These are phyloP conservation scores for Beauveria brongniartii DNA, from an alignment of 2,329 filamentous ascomycete genomes.

Conservation along the genomic window DNA sequence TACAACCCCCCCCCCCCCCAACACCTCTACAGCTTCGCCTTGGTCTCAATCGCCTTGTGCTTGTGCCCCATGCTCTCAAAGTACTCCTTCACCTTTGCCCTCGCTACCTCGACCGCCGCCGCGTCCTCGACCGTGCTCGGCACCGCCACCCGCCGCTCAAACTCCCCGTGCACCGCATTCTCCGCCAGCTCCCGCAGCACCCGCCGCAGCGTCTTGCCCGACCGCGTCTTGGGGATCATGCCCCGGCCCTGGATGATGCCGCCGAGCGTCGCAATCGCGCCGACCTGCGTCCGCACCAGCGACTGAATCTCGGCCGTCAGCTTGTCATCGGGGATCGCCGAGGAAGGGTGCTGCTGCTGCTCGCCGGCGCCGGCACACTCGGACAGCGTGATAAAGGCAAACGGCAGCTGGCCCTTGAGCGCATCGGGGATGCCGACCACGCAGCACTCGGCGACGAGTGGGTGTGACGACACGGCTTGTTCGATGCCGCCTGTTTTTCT, in stretches of 20 bases:
- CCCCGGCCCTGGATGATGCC: slow-evolving; percentile 77
- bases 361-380: slow-evolving; percentile 21
- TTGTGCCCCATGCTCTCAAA: slow-evolving; percentile 46
- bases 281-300: slow-evolving; percentile 71
- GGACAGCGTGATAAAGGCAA: slow-evolving; percentile 67
- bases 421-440: slow-evolving; percentile 80
- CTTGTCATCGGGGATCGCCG: slow-evolving; percentile 38
- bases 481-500: slow-evolving; percentile 64
- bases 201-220: slow-evolving; percentile 81
- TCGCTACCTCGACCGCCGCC: slow-evolving; percentile 65
- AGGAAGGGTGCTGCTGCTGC: slow-evolving; percentile 30
- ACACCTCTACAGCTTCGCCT: slow-evolving; percentile 40
- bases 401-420: slow-evolving; percentile 84
- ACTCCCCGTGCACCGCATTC: slow-evolving; percentile 67
- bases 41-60: slow-evolving; percentile 40
- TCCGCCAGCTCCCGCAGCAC: slow-evolving; percentile 79
- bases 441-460: slow-evolving; percentile 71
- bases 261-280: slow-evolving; percentile 76
- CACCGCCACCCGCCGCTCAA: slow-evolving; percentile 62
- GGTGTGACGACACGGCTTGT: slow-evolving; percentile 79
- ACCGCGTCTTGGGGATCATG: slow-evolving; percentile 86
- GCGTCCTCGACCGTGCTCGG: slow-evolving; percentile 82
- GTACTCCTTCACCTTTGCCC: slow-evolving; percentile 64
- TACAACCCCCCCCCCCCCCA: neutral
- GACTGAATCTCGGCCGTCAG: slow-evolving; percentile 57